Evolutionary conservation across 148 eudicot genomes (phyloP).

Genomic region (Camellia granthamiana): DNA sequence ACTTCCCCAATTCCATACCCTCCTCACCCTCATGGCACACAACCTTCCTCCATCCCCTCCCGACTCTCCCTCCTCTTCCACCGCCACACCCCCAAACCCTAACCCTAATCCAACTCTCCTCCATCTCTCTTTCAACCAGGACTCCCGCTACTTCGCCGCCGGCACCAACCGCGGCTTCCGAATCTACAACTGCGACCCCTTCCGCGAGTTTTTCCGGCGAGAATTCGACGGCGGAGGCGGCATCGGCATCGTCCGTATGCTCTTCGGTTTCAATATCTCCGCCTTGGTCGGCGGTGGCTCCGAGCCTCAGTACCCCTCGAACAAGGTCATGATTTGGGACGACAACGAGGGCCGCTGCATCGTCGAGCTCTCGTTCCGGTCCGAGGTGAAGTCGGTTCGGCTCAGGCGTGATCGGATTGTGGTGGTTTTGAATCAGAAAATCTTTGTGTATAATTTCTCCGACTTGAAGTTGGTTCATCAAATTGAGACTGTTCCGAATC

Average conservation of each 20-base stretch:
- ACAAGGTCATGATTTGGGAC: conserved; percentile 68
- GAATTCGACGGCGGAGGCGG: conserved; percentile 35
- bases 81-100: neutral
- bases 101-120: conserved; percentile 21
- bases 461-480: conserved; percentile 61
- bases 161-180: conserved; percentile 55
- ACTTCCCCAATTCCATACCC: neutral
- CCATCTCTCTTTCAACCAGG: conserved; percentile 60
- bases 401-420: conserved; percentile 60
- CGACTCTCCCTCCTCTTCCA: neutral
- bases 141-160: conserved; percentile 48
- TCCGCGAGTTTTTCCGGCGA: conserved; percentile 40
- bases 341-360: conserved; percentile 52
- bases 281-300: conserved; percentile 50
- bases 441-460: conserved; percentile 53
- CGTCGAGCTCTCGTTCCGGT: conserved; percentile 56
- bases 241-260: conserved; percentile 50
- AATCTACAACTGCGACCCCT: conserved; percentile 44
- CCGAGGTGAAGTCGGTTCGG: conserved; percentile 52
- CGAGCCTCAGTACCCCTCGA: conserved; percentile 37
- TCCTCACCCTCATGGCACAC: neutral
- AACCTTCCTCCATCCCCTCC: neutral
- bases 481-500: conserved; percentile 61
- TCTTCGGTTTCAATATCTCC: conserved; percentile 50
- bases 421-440: conserved; percentile 41